phyloP scores from a whole-genome alignment of 441 rosid species.

The Euphorbia celastroides region DNA sequence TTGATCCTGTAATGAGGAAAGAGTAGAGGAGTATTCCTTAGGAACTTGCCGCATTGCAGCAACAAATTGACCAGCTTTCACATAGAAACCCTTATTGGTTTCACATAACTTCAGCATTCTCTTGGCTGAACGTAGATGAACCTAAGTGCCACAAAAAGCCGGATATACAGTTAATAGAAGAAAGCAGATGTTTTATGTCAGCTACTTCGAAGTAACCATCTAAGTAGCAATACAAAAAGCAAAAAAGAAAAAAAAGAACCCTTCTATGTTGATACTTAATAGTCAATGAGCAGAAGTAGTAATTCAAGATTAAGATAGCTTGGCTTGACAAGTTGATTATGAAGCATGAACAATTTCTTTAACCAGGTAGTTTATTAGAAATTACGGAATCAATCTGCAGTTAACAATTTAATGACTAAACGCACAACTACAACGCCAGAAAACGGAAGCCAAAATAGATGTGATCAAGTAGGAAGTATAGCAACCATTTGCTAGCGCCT shows the following conservation, averaged over 20 bases:
- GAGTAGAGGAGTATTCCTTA: constrained; percentile 55
- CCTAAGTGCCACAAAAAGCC: constrained; percentile 28
- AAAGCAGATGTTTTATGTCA: background rate
- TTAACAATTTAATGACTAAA: background rate
- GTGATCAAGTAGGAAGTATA: background rate
- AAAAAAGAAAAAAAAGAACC: background rate
- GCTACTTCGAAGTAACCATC: background rate
- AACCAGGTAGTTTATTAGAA: background rate
- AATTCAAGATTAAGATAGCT: background rate
- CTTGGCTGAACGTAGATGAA: constrained; percentile 76
- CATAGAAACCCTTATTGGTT: constrained; percentile 75
- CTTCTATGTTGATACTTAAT: background rate
- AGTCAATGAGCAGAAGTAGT: background rate
- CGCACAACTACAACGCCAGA: background rate
- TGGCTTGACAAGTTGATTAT: background rate
- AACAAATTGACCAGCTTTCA: constrained; percentile 93
- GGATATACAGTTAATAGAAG: background rate
- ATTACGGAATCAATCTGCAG: background rate
- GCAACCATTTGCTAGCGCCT: background rate
- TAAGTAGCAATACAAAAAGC: background rate
- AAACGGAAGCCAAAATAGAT: background rate
- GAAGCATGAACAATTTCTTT: background rate
- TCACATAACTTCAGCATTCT: constrained; percentile 67
- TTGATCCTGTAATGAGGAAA: constrained; percentile 81
- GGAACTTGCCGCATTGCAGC: constrained; percentile 76